Conservation (phyloP, 805 yeast genomes). For the Starmerella gropengiesseri region DNA sequence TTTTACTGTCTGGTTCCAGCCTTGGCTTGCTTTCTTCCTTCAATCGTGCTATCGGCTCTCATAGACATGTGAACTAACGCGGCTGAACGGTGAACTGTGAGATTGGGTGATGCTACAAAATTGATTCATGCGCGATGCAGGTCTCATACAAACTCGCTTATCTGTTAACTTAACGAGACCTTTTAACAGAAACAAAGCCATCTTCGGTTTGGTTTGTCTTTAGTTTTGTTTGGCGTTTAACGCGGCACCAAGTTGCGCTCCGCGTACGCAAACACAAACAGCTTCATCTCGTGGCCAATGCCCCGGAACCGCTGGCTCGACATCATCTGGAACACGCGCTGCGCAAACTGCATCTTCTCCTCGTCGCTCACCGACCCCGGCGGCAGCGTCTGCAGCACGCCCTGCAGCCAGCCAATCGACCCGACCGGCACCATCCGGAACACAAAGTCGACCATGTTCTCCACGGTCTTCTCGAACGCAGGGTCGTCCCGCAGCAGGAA, state of each 20-base stretch:
- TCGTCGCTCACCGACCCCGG: slow-evolving; percentile 49
- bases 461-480: slow-evolving; percentile 24
- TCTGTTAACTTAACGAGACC: too few relatives aligned
- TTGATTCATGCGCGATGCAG: too few relatives aligned
- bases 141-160: too few relatives aligned
- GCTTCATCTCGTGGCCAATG: slow-evolving; percentile 58
- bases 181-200: too few relatives aligned
- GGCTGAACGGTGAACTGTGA: too few relatives aligned
- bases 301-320: slow-evolving; percentile 61
- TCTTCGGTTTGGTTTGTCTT: too few relatives aligned
- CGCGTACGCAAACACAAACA: slow-evolving; percentile 41
- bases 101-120: too few relatives aligned
- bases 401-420: slow-evolving; percentile 53
- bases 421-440: slow-evolving; percentile 30
- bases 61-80: too few relatives aligned
- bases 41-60: too few relatives aligned
- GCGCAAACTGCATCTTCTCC: slow-evolving; percentile 54
- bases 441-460: slow-evolving; percentile 18
- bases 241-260: slow-evolving; percentile 23
- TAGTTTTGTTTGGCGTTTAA: not conserved
- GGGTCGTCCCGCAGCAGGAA: slow-evolving; percentile 51
- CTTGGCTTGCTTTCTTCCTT: too few relatives aligned
- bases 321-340: slow-evolving; percentile 23
- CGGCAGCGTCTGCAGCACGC: slow-evolving; percentile 48
- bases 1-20: too few relatives aligned